phyloP scores from a whole-genome alignment of 2,329 filamentous ascomycete genomes.

The Tolypocladium capitatum region DNA sequence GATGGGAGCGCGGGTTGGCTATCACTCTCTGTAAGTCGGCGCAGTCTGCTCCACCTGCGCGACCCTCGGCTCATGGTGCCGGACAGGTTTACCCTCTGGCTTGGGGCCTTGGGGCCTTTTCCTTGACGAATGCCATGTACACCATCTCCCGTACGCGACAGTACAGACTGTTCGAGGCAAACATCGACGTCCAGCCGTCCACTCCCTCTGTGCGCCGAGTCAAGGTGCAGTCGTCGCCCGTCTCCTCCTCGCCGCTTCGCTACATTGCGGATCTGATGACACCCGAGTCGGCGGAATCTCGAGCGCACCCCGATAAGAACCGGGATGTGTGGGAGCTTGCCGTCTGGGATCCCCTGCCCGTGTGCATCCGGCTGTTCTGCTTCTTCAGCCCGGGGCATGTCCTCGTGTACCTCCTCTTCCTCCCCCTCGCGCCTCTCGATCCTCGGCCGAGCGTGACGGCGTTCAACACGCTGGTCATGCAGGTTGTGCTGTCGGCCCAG shows the following conservation, averaged over 20 bases:
- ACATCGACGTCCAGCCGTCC: constrained; percentile 59
- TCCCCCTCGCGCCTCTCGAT: constrained; percentile 65
- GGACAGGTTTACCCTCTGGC: constrained; percentile 54
- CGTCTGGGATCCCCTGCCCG: constrained; percentile 84
- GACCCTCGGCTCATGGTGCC: constrained; percentile 3
- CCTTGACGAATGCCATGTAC: constrained; percentile 65
- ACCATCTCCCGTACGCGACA: constrained; percentile 69
- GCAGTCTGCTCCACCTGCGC: constrained; percentile 4
- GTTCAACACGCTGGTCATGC: constrained; percentile 67
- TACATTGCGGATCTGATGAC: constrained; percentile 58
- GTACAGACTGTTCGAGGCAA: constrained; percentile 83
- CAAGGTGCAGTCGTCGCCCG: constrained; percentile 71
- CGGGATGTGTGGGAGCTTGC: constrained; percentile 91
- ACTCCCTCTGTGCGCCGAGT: constrained; percentile 85
- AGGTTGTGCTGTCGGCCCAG: constrained; percentile 62
- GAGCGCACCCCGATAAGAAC: constrained; percentile 68
- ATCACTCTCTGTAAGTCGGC: constrained; percentile 34
- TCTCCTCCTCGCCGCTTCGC: constrained; percentile 63
- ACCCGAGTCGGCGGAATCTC: constrained; percentile 59
- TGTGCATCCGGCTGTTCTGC: constrained; percentile 72
- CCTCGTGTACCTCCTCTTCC: constrained; percentile 76
- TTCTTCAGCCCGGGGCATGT: constrained; percentile 89
- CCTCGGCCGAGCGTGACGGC: constrained; percentile 75
- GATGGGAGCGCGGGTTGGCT: constrained; percentile 52
- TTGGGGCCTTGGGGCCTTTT: constrained; percentile 53